phyloP scores from a whole-genome alignment of 192 early-diverging fungal genomes.

The Coemansia sp. region DNA sequence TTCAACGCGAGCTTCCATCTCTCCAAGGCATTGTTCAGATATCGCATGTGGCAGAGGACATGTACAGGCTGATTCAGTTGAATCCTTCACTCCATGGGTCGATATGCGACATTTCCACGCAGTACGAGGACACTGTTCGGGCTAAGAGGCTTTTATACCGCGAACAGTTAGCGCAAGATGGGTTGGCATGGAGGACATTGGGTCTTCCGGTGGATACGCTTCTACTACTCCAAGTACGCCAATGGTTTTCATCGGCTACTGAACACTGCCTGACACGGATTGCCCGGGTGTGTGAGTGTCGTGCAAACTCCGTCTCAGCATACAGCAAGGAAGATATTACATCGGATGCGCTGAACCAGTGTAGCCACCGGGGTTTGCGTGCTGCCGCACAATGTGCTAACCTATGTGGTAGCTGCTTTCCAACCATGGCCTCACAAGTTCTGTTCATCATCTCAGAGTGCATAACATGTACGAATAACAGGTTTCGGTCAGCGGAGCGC shows the following conservation, averaged over 20 bases:
- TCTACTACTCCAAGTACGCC: conserved; percentile 31
- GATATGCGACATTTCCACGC: conserved; percentile 25
- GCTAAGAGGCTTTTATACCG: conserved; percentile 29
- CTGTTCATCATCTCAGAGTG: conserved; percentile 45
- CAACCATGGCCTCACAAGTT: conserved; percentile 23
- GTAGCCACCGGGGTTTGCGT: conserved; percentile 37
- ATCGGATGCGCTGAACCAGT: conserved; percentile 21
- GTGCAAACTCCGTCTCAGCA: conserved; percentile 38
- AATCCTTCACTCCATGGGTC: conserved; percentile 18
- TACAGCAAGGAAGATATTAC: conserved; percentile 32
- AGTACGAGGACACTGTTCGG: conserved; percentile 38
- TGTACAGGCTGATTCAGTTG: conserved; percentile 31
- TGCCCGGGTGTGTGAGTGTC: conserved; percentile 32
- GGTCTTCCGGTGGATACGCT: conserved; percentile 39
- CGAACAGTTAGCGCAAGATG: conserved; percentile 36
- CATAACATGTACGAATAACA: conserved; percentile 28
- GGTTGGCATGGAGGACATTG: conserved; percentile 42
- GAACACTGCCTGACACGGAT: conserved; percentile 33
- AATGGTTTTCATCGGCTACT: conserved; percentile 31
- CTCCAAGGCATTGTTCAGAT: conserved; percentile 25
- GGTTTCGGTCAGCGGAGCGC: conserved; percentile 5
- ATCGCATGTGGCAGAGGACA: conserved; percentile 36
- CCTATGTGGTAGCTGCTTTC: conserved; percentile 32
- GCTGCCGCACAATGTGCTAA: conserved; percentile 26
- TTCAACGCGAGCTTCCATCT: conserved; percentile 27